A percentile compares a stretch with the other conserved stretches of the same genome.
Conservation (phyloP, 2,329 filamentous ascomycete species). For the Calonectria pteridis region DNA sequence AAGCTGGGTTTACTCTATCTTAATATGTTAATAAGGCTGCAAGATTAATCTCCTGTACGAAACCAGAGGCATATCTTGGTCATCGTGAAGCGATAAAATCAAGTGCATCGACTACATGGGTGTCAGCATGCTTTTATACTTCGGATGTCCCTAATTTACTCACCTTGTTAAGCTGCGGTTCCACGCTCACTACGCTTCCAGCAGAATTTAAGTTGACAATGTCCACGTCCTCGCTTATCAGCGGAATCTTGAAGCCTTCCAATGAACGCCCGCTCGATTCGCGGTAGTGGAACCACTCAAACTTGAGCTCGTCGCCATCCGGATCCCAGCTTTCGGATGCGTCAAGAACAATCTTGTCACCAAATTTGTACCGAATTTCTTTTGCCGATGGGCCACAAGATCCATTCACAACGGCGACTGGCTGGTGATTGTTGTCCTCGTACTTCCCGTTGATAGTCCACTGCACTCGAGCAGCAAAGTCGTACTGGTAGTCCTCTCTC, state of each 20-base stretch:
- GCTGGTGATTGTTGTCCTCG: not conserved
- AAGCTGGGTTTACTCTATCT: not conserved
- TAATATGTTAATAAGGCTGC: not conserved
- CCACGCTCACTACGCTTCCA: not conserved
- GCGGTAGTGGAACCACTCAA: conserved; percentile 5
- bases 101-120: not conserved
- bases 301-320: not conserved
- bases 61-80: not conserved
- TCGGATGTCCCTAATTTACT: not conserved
- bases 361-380: not conserved
- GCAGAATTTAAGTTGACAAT: not conserved
- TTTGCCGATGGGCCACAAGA: not conserved
- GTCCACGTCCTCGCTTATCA: not conserved
- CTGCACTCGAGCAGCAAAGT: conserved; percentile 57
- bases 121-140: not conserved
- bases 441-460: conserved; percentile 47
- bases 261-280: not conserved
- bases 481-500: conserved; percentile 55
- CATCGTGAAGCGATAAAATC: not conserved
- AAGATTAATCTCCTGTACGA: not conserved
- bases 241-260: not conserved
- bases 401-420: not conserved
- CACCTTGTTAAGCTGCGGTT: not conserved
- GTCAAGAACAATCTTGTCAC: not conserved
- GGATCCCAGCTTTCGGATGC: not conserved